A percentile compares a stretch with the other conserved stretches of the same genome.
phyloP scores from a whole-genome alignment of 139 green algal genomes.

The Dunaliella primolecta region DNA sequence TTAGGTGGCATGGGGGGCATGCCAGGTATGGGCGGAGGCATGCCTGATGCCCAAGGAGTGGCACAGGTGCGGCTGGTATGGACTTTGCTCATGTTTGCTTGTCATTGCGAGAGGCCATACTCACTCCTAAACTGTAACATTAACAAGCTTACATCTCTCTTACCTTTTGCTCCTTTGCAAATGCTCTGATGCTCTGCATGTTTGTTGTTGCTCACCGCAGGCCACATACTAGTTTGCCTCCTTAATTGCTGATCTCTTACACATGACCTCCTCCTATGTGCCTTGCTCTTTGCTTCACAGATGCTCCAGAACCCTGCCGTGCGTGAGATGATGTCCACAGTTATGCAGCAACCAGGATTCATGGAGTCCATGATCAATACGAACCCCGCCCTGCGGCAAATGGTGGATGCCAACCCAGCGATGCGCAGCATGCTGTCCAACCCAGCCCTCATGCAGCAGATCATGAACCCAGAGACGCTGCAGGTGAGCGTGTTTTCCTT shows the following conservation, averaged over 20 bases:
- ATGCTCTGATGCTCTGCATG: no score
- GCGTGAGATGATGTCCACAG: slow-evolving; percentile 64
- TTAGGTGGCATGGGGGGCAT: slow-evolving; percentile 25
- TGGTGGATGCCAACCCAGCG: slow-evolving; percentile 45
- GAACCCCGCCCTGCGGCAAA: slow-evolving; percentile 51
- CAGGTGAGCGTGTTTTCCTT: background rate
- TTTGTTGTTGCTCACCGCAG: no score
- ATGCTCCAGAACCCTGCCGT: slow-evolving; percentile 68
- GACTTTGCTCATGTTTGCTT: no score
- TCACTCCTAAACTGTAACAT: no score
- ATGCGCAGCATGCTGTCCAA: slow-evolving; percentile 13
- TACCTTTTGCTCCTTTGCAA: no score
- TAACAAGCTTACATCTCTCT: no score
- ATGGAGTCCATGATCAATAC: slow-evolving; percentile 57
- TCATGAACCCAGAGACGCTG: slow-evolving; percentile 7
- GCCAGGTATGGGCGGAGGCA: slow-evolving; percentile 7
- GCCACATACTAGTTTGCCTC: no score
- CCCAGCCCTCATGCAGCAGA: slow-evolving; percentile 13
- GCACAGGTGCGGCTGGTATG: background rate
- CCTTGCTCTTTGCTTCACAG: no score
- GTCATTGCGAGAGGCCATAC: no score
- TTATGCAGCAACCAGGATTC: slow-evolving; percentile 66
- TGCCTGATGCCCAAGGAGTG: background rate
- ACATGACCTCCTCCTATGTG: no score
- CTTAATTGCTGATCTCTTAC: no score